These are phyloP conservation scores for Nothopassalora personata DNA, from an alignment of 2,329 filamentous ascomycete genomes.

Conservation along the genomic window DNA sequence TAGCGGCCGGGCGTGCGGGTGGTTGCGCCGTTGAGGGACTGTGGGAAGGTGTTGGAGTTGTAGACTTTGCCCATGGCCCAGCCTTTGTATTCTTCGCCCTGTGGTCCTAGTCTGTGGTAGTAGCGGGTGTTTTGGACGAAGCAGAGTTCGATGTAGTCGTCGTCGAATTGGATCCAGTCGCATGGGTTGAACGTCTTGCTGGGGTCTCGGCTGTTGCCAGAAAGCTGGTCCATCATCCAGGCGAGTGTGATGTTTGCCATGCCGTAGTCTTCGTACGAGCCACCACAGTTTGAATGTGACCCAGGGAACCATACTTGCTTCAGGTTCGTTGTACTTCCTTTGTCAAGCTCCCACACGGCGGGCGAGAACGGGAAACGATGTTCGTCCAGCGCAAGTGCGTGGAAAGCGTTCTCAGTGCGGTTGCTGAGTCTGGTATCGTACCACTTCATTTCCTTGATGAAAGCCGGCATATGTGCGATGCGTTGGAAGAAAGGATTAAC, in stretches of 20 bases:
- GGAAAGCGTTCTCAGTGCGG: slow-evolving; percentile 50
- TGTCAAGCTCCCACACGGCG: slow-evolving; percentile 42
- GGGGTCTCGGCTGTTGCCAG: slow-evolving; percentile 26
- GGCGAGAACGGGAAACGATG: slow-evolving; percentile 47
- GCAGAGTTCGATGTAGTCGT: slow-evolving; percentile 28
- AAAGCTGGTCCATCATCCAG: slow-evolving; percentile 40
- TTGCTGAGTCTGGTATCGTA: slow-evolving; percentile 33
- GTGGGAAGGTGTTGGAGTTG: slow-evolving; percentile 32
- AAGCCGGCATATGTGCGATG: slow-evolving; percentile 29
- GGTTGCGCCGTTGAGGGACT: slow-evolving; percentile 26
- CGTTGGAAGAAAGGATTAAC: slow-evolving; percentile 31
- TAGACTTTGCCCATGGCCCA: slow-evolving; percentile 34
- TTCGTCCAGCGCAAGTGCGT: slow-evolving; percentile 53
- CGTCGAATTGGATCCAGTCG: slow-evolving; percentile 35
- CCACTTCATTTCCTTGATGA: slow-evolving; percentile 31
- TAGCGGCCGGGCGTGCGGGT: slow-evolving; percentile 30
- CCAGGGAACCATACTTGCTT: slow-evolving; percentile 55
- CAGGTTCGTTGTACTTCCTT: slow-evolving; percentile 32
- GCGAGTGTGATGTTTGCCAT: slow-evolving; percentile 33
- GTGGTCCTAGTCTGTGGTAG: slow-evolving; percentile 14
- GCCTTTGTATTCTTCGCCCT: slow-evolving; percentile 18
- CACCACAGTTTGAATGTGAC: slow-evolving; percentile 50
- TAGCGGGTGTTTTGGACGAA: slow-evolving; percentile 25
- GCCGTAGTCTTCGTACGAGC: slow-evolving; percentile 36
- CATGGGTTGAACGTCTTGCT: slow-evolving; percentile 22